Evolutionary conservation across 345 rosid species (phyloP).

Genomic region (Euclidium syriacum): DNA sequence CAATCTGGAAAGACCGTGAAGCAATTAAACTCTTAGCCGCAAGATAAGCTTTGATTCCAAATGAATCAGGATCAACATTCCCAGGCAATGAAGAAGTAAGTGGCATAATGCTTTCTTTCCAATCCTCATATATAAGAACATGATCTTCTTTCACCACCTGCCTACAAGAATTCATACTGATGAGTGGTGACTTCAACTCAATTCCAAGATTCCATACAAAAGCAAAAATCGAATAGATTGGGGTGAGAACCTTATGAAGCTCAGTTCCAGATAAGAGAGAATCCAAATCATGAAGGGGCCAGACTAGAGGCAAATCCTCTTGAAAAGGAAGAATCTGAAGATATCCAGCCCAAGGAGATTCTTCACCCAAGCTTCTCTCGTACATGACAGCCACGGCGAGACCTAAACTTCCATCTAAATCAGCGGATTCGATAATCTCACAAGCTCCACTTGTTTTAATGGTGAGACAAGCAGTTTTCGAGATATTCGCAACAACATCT

Average conservation of each 20-base stretch:
- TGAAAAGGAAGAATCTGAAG: conserved; percentile 61
- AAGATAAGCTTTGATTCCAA: conserved; percentile 59
- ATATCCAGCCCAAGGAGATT: conserved; percentile 77
- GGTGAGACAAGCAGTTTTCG: conserved; percentile 79
- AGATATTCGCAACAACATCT: conserved; percentile 64
- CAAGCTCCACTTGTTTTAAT: conserved; percentile 55
- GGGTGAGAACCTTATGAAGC: conserved; percentile 57
- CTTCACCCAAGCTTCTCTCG: conserved; percentile 61
- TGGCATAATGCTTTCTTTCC: conserved; percentile 68
- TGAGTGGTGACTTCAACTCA: background rate
- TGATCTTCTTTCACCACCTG: conserved; percentile 80
- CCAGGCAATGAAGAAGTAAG: conserved; percentile 36
- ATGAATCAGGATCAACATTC: conserved; percentile 31
- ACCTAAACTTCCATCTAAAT: conserved; percentile 60
- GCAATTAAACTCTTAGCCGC: conserved; percentile 68
- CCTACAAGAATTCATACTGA: conserved; percentile 34
- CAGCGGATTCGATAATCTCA: conserved; percentile 48
- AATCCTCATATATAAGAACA: conserved; percentile 59
- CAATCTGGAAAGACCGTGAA: conserved; percentile 73
- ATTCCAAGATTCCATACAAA: background rate
- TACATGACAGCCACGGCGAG: conserved; percentile 76
- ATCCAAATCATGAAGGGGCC: conserved; percentile 60
- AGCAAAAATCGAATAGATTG: background rate
- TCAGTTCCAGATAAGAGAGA: conserved; percentile 71
- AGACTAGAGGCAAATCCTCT: conserved; percentile 61